phyloP scores from a whole-genome alignment of 768 basidiomycete genomes.

The Coprinellus micaceus region DNA sequence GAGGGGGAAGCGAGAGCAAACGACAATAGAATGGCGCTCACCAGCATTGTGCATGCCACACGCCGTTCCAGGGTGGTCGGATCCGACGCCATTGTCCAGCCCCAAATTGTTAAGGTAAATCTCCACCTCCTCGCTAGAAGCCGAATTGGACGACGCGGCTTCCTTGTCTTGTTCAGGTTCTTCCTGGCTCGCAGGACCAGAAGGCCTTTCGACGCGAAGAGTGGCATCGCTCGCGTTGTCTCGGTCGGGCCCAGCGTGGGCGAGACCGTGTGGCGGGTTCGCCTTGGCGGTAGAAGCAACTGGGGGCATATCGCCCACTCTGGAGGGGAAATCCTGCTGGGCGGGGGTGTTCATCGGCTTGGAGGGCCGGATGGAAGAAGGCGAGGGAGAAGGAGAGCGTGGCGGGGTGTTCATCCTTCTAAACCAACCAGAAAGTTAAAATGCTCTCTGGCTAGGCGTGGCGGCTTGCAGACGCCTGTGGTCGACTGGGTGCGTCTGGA shows the following conservation, averaged over 20 bases:
- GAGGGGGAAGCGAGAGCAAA: not conserved
- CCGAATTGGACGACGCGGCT: not conserved
- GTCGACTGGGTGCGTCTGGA: not conserved
- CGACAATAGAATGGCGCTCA: not conserved
- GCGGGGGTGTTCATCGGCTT: not conserved
- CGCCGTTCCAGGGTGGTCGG: not conserved
- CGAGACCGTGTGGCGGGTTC: not conserved
- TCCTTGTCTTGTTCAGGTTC: not conserved
- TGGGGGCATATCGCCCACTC: not conserved
- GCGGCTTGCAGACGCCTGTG: not conserved
- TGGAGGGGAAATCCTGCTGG: not conserved
- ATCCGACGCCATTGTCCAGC: constrained; percentile 25
- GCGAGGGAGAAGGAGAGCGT: not conserved
- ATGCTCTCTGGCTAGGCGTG: not conserved
- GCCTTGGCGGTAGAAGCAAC: not conserved
- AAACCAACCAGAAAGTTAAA: constrained; percentile 5
- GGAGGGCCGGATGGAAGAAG: not conserved
- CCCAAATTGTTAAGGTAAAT: constrained; percentile 33
- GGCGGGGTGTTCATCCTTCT: constrained; percentile 5
- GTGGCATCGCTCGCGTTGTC: not conserved
- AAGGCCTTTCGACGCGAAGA: not conserved
- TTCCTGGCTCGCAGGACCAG: not conserved
- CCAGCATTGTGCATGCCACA: not conserved
- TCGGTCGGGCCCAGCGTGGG: not conserved
- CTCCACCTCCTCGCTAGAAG: constrained; percentile 27